Evolutionary conservation across 2,329 filamentous ascomycete species (phyloP).

Genomic region (Fusarium miscanthi): DNA sequence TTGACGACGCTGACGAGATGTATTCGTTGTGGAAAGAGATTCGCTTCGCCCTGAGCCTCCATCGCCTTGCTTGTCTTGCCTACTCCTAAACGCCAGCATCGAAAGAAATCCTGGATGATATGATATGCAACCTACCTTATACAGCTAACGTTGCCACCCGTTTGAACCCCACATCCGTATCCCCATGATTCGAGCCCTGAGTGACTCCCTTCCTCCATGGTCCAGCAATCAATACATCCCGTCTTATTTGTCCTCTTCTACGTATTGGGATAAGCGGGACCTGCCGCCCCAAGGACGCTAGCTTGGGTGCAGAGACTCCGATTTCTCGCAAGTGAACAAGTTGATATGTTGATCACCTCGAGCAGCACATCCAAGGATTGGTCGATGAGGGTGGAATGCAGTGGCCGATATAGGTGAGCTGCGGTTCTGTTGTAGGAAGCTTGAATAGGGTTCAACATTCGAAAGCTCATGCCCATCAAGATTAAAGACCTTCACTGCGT

Average conservation of each 20-base stretch:
- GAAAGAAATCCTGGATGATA: constrained; percentile 39
- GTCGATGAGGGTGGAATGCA: constrained; percentile 94
- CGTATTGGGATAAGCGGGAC: constrained; percentile 28
- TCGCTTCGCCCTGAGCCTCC: constrained; percentile 14
- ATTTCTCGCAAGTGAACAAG: constrained; percentile 77
- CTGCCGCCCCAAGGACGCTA: constrained; percentile 43
- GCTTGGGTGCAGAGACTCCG: constrained; percentile 49
- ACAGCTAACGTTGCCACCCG: constrained; percentile 26
- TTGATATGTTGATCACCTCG: constrained; percentile 92
- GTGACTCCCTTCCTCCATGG: neutral
- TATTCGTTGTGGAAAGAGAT: constrained; percentile 20
- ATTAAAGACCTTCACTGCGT: constrained; percentile 93
- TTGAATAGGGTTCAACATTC: constrained; percentile 88
- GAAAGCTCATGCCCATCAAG: constrained; percentile 83
- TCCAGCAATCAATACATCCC: constrained; percentile 12
- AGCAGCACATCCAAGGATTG: constrained; percentile 88
- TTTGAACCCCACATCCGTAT: constrained; percentile 24
- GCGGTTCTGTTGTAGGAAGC: constrained; percentile 84
- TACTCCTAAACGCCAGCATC: constrained; percentile 40
- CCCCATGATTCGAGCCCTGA: neutral
- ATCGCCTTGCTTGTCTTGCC: constrained; percentile 33
- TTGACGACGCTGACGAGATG: constrained; percentile 11
- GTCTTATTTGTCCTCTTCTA: neutral
- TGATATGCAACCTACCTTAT: constrained; percentile 38
- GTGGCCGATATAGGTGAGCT: constrained; percentile 87